Conservation (phyloP, 345 rosid species). For the Raphanus raphanistrum region DNA sequence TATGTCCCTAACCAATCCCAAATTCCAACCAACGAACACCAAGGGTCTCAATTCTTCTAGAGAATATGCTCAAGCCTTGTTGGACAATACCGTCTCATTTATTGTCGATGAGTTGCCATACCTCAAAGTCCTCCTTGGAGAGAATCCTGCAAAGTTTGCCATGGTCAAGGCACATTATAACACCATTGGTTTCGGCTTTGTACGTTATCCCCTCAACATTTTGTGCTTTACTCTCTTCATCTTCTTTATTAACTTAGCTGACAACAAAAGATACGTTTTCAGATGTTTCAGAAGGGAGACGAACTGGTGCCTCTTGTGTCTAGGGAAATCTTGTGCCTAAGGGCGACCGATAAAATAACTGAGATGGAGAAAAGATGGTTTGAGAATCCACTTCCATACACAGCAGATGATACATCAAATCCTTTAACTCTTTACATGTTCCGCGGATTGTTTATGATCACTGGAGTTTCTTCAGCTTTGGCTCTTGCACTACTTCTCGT, state of each 20-base stretch:
- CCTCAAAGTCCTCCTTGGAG: conserved; percentile 41
- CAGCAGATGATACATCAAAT: conserved; percentile 25
- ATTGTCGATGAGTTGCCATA: conserved; percentile 51
- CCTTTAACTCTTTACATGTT: conserved; percentile 26
- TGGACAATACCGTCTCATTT: conserved; percentile 33
- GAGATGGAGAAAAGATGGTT: conserved; percentile 30
- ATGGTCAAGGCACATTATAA: conserved; percentile 38
- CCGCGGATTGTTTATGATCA: conserved; percentile 38
- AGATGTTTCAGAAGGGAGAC: conserved; percentile 32
- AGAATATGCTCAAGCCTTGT: conserved; percentile 37
- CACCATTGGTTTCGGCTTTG: conserved; percentile 44
- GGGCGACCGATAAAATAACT: not conserved
- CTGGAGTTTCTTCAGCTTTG: conserved; percentile 6
- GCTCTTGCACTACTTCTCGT: conserved; percentile 7
- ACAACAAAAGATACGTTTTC: not conserved
- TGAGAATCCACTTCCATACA: not conserved
- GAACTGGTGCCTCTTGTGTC: conserved; percentile 22
- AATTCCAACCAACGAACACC: conserved; percentile 17
- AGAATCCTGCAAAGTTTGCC: conserved; percentile 35
- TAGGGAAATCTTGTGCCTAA: not conserved
- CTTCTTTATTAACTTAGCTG: not conserved
- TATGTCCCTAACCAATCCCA: not conserved
- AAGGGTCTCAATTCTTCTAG: conserved; percentile 1
- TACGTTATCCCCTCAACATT: conserved; percentile 39
- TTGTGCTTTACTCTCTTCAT: not conserved